phyloP scores from a whole-genome alignment of 495 filamentous ascomycete species.

The Aspergillus ostianus region DNA sequence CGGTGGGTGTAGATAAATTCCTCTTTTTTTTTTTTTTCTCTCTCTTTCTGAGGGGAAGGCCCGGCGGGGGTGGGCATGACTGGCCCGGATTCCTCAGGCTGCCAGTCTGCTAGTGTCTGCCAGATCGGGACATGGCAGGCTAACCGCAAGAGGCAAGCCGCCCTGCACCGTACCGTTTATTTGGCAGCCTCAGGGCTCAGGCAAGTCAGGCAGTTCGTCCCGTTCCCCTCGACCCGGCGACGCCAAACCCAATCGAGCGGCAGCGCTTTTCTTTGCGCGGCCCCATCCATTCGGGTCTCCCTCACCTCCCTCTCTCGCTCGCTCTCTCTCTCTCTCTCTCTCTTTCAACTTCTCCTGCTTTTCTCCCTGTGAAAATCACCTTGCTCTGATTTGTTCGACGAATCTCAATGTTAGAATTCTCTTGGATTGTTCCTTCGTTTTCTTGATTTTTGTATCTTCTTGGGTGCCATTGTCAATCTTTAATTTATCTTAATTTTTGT shows the following conservation, averaged over 20 bases:
- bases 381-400: background rate
- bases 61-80: background rate
- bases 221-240: constrained; percentile 13
- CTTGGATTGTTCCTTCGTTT: constrained; percentile 2
- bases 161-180: background rate
- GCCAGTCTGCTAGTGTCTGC: no score
- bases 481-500: background rate
- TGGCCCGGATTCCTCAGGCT: background rate
- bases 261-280: background rate
- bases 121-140: no score
- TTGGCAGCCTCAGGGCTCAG: background rate
- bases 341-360: constrained; percentile 4
- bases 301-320: constrained; percentile 3
- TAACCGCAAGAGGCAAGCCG: background rate
- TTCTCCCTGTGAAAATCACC: background rate
- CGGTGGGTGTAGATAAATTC: background rate
- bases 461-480: background rate
- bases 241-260: constrained; percentile 5
- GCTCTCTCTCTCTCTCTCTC: constrained; percentile 1
- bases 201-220: background rate
- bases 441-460: constrained; percentile 1
- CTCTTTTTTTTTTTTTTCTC: constrained; percentile 7
- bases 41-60: background rate
- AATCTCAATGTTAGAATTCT: background rate
- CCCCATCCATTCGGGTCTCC: constrained; percentile 9